Evolutionary conservation across 2,329 filamentous ascomycete genomes (phyloP).

Genomic region (Phialemoniopsis sp.): DNA sequence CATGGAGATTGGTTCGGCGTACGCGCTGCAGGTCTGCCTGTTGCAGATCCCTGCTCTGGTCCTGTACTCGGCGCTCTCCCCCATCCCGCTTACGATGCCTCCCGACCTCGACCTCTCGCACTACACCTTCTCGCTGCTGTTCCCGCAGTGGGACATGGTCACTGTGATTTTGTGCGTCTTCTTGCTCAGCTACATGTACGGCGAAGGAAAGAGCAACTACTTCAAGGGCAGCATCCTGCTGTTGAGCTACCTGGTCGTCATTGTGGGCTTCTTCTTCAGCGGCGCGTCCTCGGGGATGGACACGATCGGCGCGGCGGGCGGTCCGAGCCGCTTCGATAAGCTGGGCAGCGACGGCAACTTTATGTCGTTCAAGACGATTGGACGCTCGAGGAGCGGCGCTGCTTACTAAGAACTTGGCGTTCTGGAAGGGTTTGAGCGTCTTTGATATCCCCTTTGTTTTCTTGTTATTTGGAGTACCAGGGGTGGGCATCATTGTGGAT

Average conservation of each 20-base stretch:
- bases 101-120: constrained; percentile 35
- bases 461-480: too few species aligned
- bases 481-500: too few species aligned
- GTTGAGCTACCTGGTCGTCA: constrained; percentile 86
- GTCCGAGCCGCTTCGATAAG: constrained; percentile 45
- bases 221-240: constrained; percentile 98
- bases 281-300: constrained; percentile 41
- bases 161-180: constrained; percentile 96
- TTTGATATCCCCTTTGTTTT: too few species aligned
- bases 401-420: constrained; percentile 25
- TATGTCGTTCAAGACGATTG: constrained; percentile 46
- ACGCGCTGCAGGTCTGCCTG: constrained; percentile 92
- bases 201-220: constrained; percentile 99
- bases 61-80: constrained; percentile 79
- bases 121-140: constrained; percentile 81
- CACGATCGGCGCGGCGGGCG: constrained; percentile 33
- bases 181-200: constrained; percentile 93
- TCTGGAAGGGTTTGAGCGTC: too few species aligned
- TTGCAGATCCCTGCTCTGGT: constrained; percentile 92
- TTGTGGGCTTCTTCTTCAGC: constrained; percentile 88
- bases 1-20: constrained; percentile 98
- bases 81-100: constrained; percentile 27
- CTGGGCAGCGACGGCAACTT: constrained; percentile 46
- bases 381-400: constrained; percentile 34
- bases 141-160: constrained; percentile 99